phyloP scores from a whole-genome alignment of 495 filamentous ascomycete species.

The Platismatia glauca region DNA sequence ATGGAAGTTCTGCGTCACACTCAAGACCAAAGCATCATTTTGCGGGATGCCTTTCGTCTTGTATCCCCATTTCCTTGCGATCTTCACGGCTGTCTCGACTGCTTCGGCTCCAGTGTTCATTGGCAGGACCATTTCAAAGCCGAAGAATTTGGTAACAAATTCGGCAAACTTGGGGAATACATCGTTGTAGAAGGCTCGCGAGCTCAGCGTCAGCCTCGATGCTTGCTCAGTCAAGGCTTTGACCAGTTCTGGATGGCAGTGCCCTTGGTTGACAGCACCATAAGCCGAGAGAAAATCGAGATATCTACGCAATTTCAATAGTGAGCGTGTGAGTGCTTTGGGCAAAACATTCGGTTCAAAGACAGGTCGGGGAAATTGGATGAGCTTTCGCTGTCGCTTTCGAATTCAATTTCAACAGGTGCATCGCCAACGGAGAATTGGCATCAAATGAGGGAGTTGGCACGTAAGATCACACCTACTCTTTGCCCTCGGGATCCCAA shows the following conservation, averaged over 20 bases:
- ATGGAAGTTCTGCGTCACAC: conserved; percentile 89
- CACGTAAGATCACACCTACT: not conserved
- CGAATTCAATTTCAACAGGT: no score
- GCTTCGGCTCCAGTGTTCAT: conserved; percentile 99
- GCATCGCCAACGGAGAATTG: no score
- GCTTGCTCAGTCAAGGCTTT: conserved; percentile 87
- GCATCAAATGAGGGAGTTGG: not conserved
- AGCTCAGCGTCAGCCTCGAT: conserved; percentile 81
- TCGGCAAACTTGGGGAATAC: conserved; percentile 95
- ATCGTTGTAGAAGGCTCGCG: conserved; percentile 96
- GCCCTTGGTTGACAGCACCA: conserved; percentile 96
- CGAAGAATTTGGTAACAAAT: conserved; percentile 79
- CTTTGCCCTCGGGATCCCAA: conserved; percentile 89
- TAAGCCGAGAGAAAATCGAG: conserved; percentile 98
- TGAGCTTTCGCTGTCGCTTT: not conserved
- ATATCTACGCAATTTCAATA: conserved; percentile 49
- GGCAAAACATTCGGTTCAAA: not conserved
- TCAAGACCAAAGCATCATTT: conserved; percentile 76
- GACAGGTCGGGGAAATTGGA: not conserved
- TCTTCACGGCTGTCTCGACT: conserved; percentile 96
- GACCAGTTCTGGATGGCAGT: conserved; percentile 94
- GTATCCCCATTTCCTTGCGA: conserved; percentile 98
- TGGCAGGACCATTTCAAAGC: conserved; percentile 96
- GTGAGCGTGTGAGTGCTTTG: not conserved
- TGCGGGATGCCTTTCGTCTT: conserved; percentile 86